phyloP scores from a whole-genome alignment of 495 filamentous ascomycete genomes.

The Daldinia childiae region DNA sequence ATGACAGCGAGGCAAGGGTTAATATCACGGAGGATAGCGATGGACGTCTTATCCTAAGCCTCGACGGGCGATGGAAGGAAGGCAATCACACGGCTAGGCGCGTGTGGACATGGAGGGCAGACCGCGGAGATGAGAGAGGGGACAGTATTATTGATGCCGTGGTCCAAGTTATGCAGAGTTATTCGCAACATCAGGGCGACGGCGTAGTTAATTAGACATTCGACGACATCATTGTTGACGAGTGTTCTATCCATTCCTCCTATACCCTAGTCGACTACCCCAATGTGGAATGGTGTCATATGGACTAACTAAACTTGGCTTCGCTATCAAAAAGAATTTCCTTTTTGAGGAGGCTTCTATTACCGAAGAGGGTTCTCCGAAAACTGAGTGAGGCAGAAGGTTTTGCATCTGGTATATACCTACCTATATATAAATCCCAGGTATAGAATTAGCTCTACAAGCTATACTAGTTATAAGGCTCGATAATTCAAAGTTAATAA shows the following conservation, averaged over 20 bases:
- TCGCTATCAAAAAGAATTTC: neutral
- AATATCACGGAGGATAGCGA: slow-evolving; percentile 22
- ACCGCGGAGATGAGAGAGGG: neutral
- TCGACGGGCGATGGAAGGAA: slow-evolving; percentile 26
- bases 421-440: neutral
- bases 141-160: slow-evolving; percentile 4
- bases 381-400: neutral
- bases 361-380: neutral
- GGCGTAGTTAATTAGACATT: neutral
- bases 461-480: neutral
- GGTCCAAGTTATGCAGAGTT: slow-evolving; percentile 6
- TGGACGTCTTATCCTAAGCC: slow-evolving; percentile 24
- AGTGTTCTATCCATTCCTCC: neutral
- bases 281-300: neutral
- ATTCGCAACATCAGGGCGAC: neutral
- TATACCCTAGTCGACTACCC: neutral
- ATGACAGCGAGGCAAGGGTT: slow-evolving; percentile 22
- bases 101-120: slow-evolving; percentile 29
- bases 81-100: neutral
- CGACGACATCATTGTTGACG: neutral
- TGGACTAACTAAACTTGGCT: neutral
- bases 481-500: neutral
- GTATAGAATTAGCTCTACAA: neutral
- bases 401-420: neutral
- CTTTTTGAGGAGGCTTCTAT: too few species aligned